phyloP scores from a whole-genome alignment of 306 rosid species.

The Quercus gilva region DNA sequence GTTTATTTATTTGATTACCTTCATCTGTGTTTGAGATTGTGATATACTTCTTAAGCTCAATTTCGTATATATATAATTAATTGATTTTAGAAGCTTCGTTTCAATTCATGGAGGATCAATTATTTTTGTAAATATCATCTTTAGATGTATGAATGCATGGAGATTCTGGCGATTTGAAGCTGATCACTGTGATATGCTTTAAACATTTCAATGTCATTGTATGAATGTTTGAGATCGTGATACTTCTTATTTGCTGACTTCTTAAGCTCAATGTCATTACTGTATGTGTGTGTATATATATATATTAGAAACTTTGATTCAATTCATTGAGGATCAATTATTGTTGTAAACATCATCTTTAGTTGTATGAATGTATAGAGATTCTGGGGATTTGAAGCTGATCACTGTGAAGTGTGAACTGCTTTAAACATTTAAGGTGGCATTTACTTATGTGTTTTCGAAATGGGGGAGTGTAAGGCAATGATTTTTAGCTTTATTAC shows the following conservation, averaged over 20 bases:
- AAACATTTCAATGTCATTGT: too few species aligned
- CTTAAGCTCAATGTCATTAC: neutral
- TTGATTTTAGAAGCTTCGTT: neutral
- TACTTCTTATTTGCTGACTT: neutral
- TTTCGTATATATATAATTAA: neutral
- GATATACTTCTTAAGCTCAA: neutral
- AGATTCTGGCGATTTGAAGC: neutral
- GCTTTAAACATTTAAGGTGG: too few species aligned
- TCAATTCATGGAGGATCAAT: neutral
- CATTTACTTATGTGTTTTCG: neutral
- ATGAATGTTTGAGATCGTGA: neutral
- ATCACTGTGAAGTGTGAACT: neutral
- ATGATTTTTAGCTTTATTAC: neutral
- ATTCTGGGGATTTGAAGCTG: neutral
- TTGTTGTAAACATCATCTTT: neutral
- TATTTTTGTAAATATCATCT: neutral
- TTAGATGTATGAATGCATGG: neutral
- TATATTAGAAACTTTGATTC: neutral
- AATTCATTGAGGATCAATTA: neutral
- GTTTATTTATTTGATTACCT: too few species aligned
- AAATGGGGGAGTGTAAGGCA: neutral
- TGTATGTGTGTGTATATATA: neutral
- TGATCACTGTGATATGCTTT: neutral
- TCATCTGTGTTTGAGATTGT: neutral
- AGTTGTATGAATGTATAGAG: neutral